A percentile compares a stretch with the other conserved stretches of the same genome.
Evolutionary conservation across 352 stramenopile genomes (phyloP).

Genomic region (Phytopythium chamaehyphon): DNA sequence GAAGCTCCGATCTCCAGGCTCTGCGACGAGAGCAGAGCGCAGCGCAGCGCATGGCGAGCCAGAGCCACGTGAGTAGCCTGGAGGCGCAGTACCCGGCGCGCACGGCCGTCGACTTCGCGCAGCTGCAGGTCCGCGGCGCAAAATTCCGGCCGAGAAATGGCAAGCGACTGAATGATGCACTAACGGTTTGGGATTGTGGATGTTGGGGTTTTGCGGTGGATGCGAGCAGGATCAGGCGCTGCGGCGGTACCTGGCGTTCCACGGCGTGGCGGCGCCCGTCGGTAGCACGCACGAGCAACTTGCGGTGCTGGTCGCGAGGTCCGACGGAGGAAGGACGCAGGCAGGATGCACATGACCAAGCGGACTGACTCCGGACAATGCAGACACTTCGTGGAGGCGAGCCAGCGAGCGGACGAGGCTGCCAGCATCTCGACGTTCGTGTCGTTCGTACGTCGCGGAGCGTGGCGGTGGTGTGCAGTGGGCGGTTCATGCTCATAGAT

Average conservation of each 20-base stretch:
- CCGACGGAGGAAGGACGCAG: background rate
- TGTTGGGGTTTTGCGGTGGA: no score
- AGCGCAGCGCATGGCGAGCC: background rate
- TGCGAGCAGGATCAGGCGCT: conserved; percentile 43
- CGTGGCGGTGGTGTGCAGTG: background rate
- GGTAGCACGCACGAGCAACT: conserved; percentile 52
- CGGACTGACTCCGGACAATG: background rate
- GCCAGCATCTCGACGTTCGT: conserved; percentile 64
- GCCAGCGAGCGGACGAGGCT: conserved; percentile 54
- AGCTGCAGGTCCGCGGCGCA: conserved; percentile 37
- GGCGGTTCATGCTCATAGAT: background rate
- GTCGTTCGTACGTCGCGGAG: conserved; percentile 40
- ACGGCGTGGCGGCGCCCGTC: conserved; percentile 44
- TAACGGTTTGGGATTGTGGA: no score
- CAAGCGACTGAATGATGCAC: conserved; percentile 1
- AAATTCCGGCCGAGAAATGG: no score
- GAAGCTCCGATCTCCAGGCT: no score
- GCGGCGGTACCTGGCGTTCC: conserved; percentile 63
- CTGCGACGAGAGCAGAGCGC: no score
- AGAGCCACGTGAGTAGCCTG: background rate
- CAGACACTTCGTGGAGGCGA: conserved; percentile 70
- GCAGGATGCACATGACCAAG: no score
- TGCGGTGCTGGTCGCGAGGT: conserved; percentile 62
- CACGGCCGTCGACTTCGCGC: conserved; percentile 67
- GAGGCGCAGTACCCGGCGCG: conserved; percentile 49